Evolutionary conservation across 805 yeast genomes (phyloP).

Genomic region (Saccharomycopsis sp.): DNA sequence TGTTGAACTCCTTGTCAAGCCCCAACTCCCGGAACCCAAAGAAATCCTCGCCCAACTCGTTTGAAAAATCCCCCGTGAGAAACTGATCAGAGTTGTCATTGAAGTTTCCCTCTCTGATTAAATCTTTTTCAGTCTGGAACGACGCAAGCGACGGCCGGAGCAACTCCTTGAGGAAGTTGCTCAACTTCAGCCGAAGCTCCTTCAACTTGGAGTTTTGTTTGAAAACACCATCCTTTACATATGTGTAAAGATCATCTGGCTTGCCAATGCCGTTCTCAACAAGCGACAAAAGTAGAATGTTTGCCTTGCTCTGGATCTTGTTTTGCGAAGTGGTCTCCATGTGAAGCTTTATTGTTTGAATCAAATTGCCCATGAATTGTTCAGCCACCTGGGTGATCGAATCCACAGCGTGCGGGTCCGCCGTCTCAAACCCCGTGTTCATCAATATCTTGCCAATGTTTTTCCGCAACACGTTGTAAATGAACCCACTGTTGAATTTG

Average conservation of each 20-base stretch:
- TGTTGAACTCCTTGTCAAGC: conserved; percentile 81
- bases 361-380: conserved; percentile 64
- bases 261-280: conserved; percentile 81
- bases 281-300: conserved; percentile 51
- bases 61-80: conserved; percentile 88
- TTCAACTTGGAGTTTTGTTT: conserved; percentile 61
- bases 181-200: conserved; percentile 60
- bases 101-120: conserved; percentile 64
- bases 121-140: conserved; percentile 38
- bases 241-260: conserved; percentile 66
- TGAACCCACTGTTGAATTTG: conserved; percentile 45
- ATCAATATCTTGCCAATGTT: conserved; percentile 71
- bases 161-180: conserved; percentile 65
- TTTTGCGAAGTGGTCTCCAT: conserved; percentile 48
- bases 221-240: conserved; percentile 60
- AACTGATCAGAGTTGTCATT: conserved; percentile 90
- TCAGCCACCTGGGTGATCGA: conserved; percentile 79
- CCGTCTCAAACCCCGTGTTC: conserved; percentile 86
- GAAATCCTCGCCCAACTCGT: conserved; percentile 92
- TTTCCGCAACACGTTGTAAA: conserved; percentile 56
- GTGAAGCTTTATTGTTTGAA: conserved; percentile 60
- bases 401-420: conserved; percentile 70
- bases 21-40: conserved; percentile 96
- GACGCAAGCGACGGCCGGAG: conserved; percentile 57
- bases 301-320: conserved; percentile 29